Evolutionary conservation across 441 rosid species (phyloP).

Genomic region (Gossypium trilobum): DNA sequence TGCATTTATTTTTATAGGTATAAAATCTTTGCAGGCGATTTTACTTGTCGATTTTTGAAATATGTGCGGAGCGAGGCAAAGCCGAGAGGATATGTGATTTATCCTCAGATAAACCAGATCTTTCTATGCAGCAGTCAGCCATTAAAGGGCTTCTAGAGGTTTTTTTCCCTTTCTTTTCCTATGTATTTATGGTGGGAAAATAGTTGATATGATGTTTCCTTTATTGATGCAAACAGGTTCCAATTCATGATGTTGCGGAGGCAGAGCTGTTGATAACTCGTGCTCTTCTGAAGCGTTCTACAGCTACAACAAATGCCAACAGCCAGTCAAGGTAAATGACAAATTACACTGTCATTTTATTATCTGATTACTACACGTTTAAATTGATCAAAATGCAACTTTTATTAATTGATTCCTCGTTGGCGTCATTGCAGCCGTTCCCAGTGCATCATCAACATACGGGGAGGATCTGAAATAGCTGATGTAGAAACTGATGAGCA

Average conservation of each 20-base stretch:
- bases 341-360: neutral
- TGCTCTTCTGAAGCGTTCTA: conserved; percentile 76
- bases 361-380: neutral
- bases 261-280: conserved; percentile 61
- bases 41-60: conserved; percentile 71
- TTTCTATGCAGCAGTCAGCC: conserved; percentile 56
- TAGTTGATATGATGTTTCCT: conserved; percentile 14
- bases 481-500: conserved; percentile 28
- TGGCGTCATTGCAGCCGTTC: conserved; percentile 60
- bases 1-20: neutral
- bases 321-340: conserved; percentile 65
- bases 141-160: conserved; percentile 72
- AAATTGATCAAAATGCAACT: neutral
- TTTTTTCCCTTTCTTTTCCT: neutral
- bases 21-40: conserved; percentile 41
- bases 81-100: conserved; percentile 65
- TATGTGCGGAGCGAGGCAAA: conserved; percentile 68
- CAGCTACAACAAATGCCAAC: conserved; percentile 71
- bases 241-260: conserved; percentile 40
- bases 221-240: conserved; percentile 34
- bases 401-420: neutral
- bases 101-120: conserved; percentile 50
- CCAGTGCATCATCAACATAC: conserved; percentile 83
- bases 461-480: conserved; percentile 21
- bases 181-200: neutral